Conservation (phyloP, 176 grass and related monocot genomes). For the Tillandsia fasciculata region DNA sequence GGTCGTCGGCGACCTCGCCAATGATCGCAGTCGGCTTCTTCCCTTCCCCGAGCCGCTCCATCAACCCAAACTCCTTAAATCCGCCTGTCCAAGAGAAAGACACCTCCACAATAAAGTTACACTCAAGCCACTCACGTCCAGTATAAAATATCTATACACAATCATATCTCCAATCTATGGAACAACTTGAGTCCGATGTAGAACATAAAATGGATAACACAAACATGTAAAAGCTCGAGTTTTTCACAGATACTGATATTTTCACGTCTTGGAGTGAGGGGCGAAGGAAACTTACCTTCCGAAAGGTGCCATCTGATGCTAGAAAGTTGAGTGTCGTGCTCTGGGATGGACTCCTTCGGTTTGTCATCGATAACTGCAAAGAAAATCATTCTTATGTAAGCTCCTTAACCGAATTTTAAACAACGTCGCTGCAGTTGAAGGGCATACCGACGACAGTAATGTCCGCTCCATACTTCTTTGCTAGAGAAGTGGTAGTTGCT, state of each 20-base stretch:
- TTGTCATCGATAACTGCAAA: constrained; percentile 90
- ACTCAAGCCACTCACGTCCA: not conserved
- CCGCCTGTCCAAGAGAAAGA: constrained; percentile 45
- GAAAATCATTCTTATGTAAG: constrained; percentile 2
- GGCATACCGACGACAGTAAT: constrained; percentile 90
- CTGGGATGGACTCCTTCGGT: constrained; percentile 71
- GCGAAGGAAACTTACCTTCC: constrained; percentile 42
- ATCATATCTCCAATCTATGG: no score
- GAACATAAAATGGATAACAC: no score
- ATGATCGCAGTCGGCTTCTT: constrained; percentile 78
- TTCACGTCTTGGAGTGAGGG: not conserved
- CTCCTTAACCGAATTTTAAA: constrained; percentile 2
- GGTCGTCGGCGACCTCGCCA: constrained; percentile 82
- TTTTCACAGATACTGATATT: no score
- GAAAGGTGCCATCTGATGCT: constrained; percentile 97
- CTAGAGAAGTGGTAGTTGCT: constrained; percentile 73
- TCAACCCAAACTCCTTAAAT: constrained; percentile 87
- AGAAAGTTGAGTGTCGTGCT: constrained; percentile 86
- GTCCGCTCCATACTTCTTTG: constrained; percentile 89
- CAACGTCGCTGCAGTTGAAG: not conserved
- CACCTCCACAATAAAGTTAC: not conserved
- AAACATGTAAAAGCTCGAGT: no score
- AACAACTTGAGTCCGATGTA: no score
- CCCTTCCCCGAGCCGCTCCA: constrained; percentile 92
- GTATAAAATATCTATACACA: no score